Percentiles rank a stretch among this genome's conserved stretches.
Evolutionary conservation across 441 rosid species (phyloP).

Genomic region (Codiaeum variegatum): DNA sequence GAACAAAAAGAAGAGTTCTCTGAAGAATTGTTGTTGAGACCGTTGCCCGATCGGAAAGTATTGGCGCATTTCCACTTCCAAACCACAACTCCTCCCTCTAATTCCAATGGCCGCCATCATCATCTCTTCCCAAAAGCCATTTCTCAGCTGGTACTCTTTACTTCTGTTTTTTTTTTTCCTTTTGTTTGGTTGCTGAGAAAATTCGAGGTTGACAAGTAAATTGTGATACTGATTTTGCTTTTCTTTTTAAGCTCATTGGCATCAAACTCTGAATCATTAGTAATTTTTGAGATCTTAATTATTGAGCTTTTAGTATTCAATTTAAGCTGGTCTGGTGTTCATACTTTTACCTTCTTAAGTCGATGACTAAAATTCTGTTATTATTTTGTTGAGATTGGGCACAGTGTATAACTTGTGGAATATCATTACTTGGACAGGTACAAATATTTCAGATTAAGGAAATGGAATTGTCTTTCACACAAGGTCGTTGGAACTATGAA

Average conservation of each 20-base stretch:
- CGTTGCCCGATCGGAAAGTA: constrained; percentile 83
- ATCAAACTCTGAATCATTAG: background rate
- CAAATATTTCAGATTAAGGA: constrained; percentile 68
- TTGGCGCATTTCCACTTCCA: constrained; percentile 81
- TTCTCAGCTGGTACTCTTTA: constrained; percentile 67
- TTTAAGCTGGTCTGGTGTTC: background rate
- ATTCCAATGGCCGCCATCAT: constrained; percentile 81
- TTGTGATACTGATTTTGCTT: background rate
- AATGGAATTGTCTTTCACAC: constrained; percentile 95
- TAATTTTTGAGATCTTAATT: constrained; percentile 1
- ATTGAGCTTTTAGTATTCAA: background rate
- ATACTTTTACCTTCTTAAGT: background rate
- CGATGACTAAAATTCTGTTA: background rate
- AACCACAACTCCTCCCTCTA: constrained; percentile 60
- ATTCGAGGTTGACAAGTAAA: background rate
- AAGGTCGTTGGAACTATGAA: constrained; percentile 97
- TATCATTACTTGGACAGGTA: constrained; percentile 47
- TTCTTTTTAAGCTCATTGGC: background rate
- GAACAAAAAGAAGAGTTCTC: constrained; percentile 54
- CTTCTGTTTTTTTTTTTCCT: background rate
- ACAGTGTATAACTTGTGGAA: background rate
- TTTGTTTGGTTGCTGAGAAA: constrained; percentile 4
- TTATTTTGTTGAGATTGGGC: background rate
- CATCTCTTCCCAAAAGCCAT: constrained; percentile 95
- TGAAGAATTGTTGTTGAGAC: constrained; percentile 75